phyloP scores from a whole-genome alignment of 768 basidiomycete species.

The Trametes meyenii region DNA sequence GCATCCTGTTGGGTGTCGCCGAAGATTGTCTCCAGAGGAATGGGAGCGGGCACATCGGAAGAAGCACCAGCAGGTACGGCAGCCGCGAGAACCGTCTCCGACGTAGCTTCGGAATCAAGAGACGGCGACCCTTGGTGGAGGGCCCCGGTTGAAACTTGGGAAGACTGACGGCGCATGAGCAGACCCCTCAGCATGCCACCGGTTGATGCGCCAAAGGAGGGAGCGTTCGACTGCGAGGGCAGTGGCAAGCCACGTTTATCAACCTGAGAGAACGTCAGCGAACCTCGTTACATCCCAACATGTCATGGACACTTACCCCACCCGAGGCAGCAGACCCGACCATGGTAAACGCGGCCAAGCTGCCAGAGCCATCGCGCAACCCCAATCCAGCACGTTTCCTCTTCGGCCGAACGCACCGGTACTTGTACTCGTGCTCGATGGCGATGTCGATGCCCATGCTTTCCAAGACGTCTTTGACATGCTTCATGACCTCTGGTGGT shows the following conservation, averaged over 20 bases:
- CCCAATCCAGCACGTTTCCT: conserved; percentile 59
- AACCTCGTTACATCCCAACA: neutral
- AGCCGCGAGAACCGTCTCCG: conserved; percentile 29
- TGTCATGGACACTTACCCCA: conserved; percentile 59
- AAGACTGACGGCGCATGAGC: conserved; percentile 88
- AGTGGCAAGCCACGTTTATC: conserved; percentile 88
- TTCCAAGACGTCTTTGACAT: conserved; percentile 77
- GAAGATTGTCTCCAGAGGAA: conserved; percentile 64
- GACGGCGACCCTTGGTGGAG: conserved; percentile 21
- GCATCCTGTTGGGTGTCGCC: conserved; percentile 81
- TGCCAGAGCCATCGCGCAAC: conserved; percentile 44
- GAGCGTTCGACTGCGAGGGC: conserved; percentile 60
- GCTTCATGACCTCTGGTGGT: conserved; percentile 87
- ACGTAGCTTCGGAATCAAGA: conserved; percentile 26
- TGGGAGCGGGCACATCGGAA: conserved; percentile 25
- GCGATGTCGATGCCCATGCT: conserved; percentile 91
- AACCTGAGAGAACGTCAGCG: conserved; percentile 51
- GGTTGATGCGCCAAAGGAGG: conserved; percentile 57
- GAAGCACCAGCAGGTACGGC: conserved; percentile 19
- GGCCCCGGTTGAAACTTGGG: conserved; percentile 63
- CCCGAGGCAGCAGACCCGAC: conserved; percentile 83
- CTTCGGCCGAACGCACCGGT: conserved; percentile 81
- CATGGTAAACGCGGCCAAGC: conserved; percentile 75
- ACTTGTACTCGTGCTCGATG: conserved; percentile 89
- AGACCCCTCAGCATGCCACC: conserved; percentile 86